Evolutionary conservation across 306 rosid genomes (phyloP).

Genomic region (Alnus rubra): DNA sequence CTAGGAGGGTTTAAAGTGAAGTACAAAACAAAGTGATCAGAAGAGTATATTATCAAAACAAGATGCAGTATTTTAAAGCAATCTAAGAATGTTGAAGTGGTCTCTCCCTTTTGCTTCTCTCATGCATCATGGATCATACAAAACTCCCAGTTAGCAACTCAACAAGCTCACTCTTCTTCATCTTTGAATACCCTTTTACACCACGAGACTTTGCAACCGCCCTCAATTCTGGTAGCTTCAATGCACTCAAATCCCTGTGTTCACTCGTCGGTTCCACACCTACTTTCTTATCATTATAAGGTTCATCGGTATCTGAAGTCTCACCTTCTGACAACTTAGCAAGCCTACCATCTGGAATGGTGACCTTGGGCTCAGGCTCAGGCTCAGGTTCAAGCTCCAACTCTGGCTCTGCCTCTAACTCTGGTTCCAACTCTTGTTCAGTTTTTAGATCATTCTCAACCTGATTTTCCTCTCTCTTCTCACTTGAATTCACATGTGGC

Average conservation of each 20-base stretch:
- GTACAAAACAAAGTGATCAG: slow-evolving; percentile 3
- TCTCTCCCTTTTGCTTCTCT: slow-evolving; percentile 17
- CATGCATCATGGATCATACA: slow-evolving; percentile 24
- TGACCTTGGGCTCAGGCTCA: slow-evolving; percentile 42
- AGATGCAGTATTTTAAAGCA: slow-evolving; percentile 3
- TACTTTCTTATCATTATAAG: slow-evolving; percentile 30
- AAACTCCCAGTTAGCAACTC: slow-evolving; percentile 55
- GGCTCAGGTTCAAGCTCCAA: slow-evolving; percentile 33
- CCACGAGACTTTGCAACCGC: slow-evolving; percentile 85
- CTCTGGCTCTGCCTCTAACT: slow-evolving; percentile 30
- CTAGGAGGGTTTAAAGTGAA: slow-evolving; percentile 11
- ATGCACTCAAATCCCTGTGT: slow-evolving; percentile 53
- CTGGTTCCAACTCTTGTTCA: slow-evolving; percentile 33
- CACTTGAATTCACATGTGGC: slow-evolving; percentile 37
- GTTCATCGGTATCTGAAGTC: slow-evolving; percentile 44
- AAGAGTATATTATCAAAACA: not conserved
- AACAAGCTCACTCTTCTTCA: slow-evolving; percentile 80
- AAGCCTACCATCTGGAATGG: slow-evolving; percentile 42
- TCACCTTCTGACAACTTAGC: slow-evolving; percentile 53
- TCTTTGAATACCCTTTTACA: slow-evolving; percentile 75
- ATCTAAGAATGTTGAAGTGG: slow-evolving; percentile 7
- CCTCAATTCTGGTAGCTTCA: slow-evolving; percentile 77
- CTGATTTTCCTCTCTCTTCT: slow-evolving; percentile 34
- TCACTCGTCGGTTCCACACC: slow-evolving; percentile 36
- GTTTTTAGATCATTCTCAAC: slow-evolving; percentile 41